Evolutionary conservation across 2,329 filamentous ascomycete genomes (phyloP).

Genomic region (Exserohilum turcica): DNA sequence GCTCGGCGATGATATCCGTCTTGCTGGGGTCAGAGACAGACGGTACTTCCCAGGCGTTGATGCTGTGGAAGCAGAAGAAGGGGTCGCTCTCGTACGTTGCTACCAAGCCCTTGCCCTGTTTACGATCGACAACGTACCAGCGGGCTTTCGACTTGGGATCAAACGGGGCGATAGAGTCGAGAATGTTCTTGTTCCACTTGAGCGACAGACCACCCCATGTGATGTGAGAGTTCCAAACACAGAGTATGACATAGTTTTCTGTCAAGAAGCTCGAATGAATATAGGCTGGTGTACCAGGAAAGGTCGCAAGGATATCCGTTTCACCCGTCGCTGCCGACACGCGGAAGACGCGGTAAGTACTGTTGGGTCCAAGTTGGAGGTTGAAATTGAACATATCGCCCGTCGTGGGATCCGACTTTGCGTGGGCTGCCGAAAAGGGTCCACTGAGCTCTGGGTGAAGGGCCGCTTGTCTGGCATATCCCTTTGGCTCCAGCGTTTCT

Average conservation of each 20-base stretch:
- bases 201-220: conserved; percentile 63
- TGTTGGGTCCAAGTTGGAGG: conserved; percentile 62
- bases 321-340: conserved; percentile 66
- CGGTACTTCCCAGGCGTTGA: conserved; percentile 75
- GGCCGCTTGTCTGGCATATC: conserved; percentile 61
- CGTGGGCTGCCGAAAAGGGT: conserved; percentile 71
- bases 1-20: conserved; percentile 68
- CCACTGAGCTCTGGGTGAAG: conserved; percentile 74
- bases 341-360: conserved; percentile 72
- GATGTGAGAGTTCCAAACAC: conserved; percentile 70
- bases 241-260: conserved; percentile 71
- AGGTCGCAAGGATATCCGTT: conserved; percentile 72
- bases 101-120: conserved; percentile 65
- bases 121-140: conserved; percentile 79
- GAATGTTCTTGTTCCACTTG: conserved; percentile 68
- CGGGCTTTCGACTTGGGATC: conserved; percentile 60
- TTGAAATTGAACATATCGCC: conserved; percentile 85
- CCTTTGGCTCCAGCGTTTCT: conserved; percentile 73
- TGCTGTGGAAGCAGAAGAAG: conserved; percentile 78
- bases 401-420: conserved; percentile 70
- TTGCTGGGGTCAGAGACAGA: conserved; percentile 42
- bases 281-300: conserved; percentile 67
- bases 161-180: conserved; percentile 70
- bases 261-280: conserved; percentile 84
- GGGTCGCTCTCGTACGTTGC: conserved; percentile 70